phyloP scores from a whole-genome alignment of 345 rosid species.

The Brassica incana region DNA sequence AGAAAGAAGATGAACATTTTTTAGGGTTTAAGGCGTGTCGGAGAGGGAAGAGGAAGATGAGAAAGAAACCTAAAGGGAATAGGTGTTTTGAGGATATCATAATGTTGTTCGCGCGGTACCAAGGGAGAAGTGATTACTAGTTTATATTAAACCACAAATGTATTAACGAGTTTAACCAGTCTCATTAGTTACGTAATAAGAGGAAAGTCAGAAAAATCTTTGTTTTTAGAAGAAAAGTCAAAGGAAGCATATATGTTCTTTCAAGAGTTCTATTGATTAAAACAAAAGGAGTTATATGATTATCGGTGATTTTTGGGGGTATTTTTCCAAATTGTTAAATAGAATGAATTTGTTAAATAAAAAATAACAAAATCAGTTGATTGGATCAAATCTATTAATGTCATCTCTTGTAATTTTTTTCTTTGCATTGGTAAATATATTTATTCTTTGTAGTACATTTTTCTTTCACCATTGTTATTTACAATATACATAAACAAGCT shows the following conservation, averaged over 20 bases:
- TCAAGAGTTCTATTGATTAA: neutral
- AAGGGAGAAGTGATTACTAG: neutral
- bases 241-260: neutral
- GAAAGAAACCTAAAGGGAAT: conserved; percentile 14
- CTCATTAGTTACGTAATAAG: neutral
- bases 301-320: neutral
- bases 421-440: neutral
- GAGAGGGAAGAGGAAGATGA: conserved; percentile 42
- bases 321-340: neutral
- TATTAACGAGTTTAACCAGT: neutral
- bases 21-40: conserved; percentile 16
- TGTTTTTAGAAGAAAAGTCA: neutral
- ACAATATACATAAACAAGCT: neutral
- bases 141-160: neutral
- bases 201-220: neutral
- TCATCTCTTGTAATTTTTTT: neutral
- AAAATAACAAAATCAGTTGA: neutral
- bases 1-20: conserved; percentile 43
- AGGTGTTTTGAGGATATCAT: conserved; percentile 22
- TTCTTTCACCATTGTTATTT: neutral
- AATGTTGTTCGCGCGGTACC: neutral
- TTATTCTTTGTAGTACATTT: neutral
- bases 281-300: neutral
- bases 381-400: neutral
- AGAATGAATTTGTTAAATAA: neutral